Evolutionary conservation across 2,329 filamentous ascomycete species (phyloP).

Genomic region (Sordariomycetes sp.): DNA sequence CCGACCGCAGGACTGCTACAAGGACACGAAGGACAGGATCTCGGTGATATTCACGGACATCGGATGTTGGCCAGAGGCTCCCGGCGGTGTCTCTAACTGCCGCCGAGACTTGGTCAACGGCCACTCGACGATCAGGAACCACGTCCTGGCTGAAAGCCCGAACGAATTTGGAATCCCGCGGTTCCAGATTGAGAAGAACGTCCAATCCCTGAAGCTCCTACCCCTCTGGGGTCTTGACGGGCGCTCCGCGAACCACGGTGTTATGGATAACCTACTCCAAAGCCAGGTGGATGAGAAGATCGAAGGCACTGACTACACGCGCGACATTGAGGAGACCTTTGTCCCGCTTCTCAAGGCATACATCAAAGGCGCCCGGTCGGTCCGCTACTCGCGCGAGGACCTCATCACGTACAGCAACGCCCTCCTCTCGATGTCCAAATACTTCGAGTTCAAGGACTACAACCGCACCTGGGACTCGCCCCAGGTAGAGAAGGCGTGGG

Average conservation of each 20-base stretch:
- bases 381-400: constrained; percentile 28
- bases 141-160: constrained; percentile 42
- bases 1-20: constrained; percentile 27
- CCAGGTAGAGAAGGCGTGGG: constrained; percentile 34
- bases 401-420: constrained; percentile 34
- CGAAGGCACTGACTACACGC: constrained; percentile 22
- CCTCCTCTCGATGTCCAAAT: constrained; percentile 36
- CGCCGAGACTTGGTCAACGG: constrained; percentile 43
- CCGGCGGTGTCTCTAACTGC: constrained; percentile 44
- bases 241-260: constrained; percentile 38
- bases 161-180: constrained; percentile 44
- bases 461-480: constrained; percentile 35
- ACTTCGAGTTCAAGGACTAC: constrained; percentile 40
- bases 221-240: constrained; percentile 44
- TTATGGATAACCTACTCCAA: constrained; percentile 42
- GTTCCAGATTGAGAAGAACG: constrained; percentile 43
- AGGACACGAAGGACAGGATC: constrained; percentile 33
- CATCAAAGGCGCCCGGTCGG: constrained; percentile 36
- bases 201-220: constrained; percentile 41
- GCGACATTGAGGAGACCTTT: constrained; percentile 40
- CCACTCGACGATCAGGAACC: constrained; percentile 39
- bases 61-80: constrained; percentile 41
- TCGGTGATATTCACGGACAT: constrained; percentile 41
- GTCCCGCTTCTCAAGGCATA: constrained; percentile 38
- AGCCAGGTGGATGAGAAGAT: constrained; percentile 37